Evolutionary conservation across 257 asterid species (phyloP).

Genomic region (Solanum virginianum): DNA sequence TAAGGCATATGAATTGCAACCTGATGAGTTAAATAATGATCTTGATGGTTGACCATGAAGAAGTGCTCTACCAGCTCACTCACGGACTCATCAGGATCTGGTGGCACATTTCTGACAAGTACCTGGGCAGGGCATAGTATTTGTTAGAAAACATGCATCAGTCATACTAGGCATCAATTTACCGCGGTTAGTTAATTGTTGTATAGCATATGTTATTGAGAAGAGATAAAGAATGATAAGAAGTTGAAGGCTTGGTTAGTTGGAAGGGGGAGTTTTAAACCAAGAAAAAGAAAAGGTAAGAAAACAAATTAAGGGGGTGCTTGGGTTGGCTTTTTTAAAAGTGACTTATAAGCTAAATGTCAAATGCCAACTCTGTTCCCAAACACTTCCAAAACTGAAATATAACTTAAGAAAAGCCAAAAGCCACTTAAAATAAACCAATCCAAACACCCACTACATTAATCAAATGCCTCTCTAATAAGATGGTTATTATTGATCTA

Average conservation of each 20-base stretch:
- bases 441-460: neutral
- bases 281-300: neutral
- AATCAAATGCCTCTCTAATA: neutral
- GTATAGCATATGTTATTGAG: neutral
- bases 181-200: neutral
- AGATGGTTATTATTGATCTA: neutral
- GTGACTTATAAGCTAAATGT: too few relatives aligned
- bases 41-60: conserved; percentile 93
- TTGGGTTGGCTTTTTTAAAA: too few relatives aligned
- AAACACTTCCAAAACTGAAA: too few relatives aligned
- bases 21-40: conserved; percentile 86
- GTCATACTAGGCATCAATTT: neutral
- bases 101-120: conserved; percentile 81
- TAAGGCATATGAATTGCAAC: conserved; percentile 12
- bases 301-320: neutral
- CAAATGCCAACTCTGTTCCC: too few relatives aligned
- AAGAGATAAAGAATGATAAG: neutral
- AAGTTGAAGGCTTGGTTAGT: neutral
- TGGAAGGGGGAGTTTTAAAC: neutral
- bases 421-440: too few relatives aligned
- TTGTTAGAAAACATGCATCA: neutral
- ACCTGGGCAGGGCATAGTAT: conserved; percentile 29
- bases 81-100: conserved; percentile 82
- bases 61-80: conserved; percentile 79
- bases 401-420: too few relatives aligned